Conservation (phyloP, 768 basidiomycete genomes). For the Termitomyces sp. region DNA sequence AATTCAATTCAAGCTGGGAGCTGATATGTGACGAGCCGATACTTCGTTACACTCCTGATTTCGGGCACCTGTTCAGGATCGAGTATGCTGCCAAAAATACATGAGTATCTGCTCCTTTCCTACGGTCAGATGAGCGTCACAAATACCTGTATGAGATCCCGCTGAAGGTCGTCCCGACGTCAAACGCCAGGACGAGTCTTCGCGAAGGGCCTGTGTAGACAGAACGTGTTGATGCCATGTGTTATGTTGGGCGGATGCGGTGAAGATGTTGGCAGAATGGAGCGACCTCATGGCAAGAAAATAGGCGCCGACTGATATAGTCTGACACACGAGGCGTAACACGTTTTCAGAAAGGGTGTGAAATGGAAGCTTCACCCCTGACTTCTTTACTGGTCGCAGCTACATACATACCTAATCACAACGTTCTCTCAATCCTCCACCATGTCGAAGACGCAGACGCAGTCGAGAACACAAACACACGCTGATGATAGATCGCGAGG, state of each 20-base stretch:
- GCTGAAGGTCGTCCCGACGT: slow-evolving; percentile 46
- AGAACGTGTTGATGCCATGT: slow-evolving; percentile 20
- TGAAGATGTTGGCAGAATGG: background rate
- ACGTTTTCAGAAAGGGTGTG: slow-evolving; percentile 12
- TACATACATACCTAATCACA: background rate
- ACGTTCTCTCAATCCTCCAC: background rate
- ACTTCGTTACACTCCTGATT: slow-evolving; percentile 2
- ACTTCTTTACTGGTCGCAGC: background rate
- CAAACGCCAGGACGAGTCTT: slow-evolving; percentile 47
- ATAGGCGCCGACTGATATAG: slow-evolving; percentile 12
- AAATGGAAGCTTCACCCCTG: slow-evolving; percentile 2
- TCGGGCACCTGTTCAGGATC: slow-evolving; percentile 4
- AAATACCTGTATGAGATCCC: slow-evolving; percentile 2
- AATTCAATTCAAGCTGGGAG: background rate
- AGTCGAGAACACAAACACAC: background rate
- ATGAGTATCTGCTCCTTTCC: background rate
- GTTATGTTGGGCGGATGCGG: background rate
- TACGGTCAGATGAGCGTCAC: background rate
- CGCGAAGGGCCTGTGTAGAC: slow-evolving; percentile 37
- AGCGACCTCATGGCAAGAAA: background rate
- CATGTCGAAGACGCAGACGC: slow-evolving; percentile 10
- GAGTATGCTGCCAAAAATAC: background rate
- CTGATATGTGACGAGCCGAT: background rate
- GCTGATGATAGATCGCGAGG: background rate
- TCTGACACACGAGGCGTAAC: slow-evolving; percentile 4